Conservation (phyloP, 257 asterid genomes). For the Petunia secreta region DNA sequence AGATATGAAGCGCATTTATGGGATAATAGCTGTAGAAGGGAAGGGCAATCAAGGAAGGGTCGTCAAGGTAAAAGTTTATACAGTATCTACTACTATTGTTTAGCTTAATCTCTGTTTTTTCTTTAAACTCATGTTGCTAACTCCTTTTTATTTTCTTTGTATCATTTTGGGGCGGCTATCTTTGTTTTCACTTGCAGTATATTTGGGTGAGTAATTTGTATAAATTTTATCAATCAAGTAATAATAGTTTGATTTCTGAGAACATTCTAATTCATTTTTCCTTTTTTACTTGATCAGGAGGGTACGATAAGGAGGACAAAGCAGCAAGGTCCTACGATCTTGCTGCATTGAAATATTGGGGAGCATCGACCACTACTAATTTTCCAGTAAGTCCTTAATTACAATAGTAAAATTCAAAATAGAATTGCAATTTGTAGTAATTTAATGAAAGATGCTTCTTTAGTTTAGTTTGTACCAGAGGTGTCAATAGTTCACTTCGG, state of each 20-base stretch:
- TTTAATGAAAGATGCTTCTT: no score
- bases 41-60: slow-evolving; percentile 92
- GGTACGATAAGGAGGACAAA: slow-evolving; percentile 96
- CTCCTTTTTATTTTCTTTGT: background rate
- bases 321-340: slow-evolving; percentile 97
- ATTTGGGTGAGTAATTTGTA: slow-evolving; percentile 57
- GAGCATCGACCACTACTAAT: slow-evolving; percentile 91
- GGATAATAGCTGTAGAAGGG: slow-evolving; percentile 96
- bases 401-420: no score
- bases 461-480: no score
- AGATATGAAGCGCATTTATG: slow-evolving; percentile 94
- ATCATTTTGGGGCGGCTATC: slow-evolving; percentile 23
- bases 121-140: background rate
- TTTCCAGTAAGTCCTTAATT: slow-evolving; percentile 53
- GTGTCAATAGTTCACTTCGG: no score
- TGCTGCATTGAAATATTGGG: slow-evolving; percentile 95
- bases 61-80: slow-evolving; percentile 67
- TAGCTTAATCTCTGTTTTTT: background rate
- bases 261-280: background rate
- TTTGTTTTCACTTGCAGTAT: slow-evolving; percentile 47
- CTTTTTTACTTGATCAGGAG: slow-evolving; percentile 49
- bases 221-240: background rate
- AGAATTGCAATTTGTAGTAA: no score
- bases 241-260: background rate
- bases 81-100: background rate